These are phyloP conservation scores for Chrysoporthe deuterocubensis DNA, from an alignment of 2,329 filamentous ascomycete genomes.

Conservation along the genomic window DNA sequence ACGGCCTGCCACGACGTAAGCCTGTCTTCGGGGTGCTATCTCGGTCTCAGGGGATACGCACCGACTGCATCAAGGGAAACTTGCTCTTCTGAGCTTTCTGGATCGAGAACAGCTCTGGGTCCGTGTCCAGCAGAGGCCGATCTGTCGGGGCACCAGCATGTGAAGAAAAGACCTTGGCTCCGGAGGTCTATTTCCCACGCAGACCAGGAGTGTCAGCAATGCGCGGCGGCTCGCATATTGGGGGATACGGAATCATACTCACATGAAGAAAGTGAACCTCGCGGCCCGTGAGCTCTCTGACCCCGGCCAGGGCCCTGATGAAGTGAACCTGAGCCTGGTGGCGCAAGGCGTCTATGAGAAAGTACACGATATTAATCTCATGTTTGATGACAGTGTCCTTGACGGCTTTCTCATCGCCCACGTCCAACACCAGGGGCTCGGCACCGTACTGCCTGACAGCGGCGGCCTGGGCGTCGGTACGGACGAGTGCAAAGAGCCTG, in stretches of 20 bases:
- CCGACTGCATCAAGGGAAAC: background rate
- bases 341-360: conserved; percentile 47
- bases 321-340: conserved; percentile 42
- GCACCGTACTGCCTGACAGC: conserved; percentile 48
- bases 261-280: conserved; percentile 54
- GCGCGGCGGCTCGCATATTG: background rate
- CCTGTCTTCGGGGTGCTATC: no score
- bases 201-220: background rate
- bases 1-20: conserved; percentile 39
- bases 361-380: conserved; percentile 53
- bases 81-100: conserved; percentile 43
- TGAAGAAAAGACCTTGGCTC: conserved; percentile 56
- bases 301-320: conserved; percentile 50
- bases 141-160: conserved; percentile 50
- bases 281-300: conserved; percentile 45
- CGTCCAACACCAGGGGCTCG: conserved; percentile 46
- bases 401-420: conserved; percentile 42
- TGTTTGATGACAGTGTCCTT: conserved; percentile 43
- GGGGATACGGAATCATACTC: conserved; percentile 13
- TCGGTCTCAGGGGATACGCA: background rate
- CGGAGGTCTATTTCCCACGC: conserved; percentile 43
- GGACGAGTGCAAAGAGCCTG: conserved; percentile 52
- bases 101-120: conserved; percentile 47
- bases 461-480: conserved; percentile 49
- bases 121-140: conserved; percentile 46